Evolutionary conservation across 169 alveolate genomes (phyloP).

Genomic region (Amoebophrya sp.): DNA sequence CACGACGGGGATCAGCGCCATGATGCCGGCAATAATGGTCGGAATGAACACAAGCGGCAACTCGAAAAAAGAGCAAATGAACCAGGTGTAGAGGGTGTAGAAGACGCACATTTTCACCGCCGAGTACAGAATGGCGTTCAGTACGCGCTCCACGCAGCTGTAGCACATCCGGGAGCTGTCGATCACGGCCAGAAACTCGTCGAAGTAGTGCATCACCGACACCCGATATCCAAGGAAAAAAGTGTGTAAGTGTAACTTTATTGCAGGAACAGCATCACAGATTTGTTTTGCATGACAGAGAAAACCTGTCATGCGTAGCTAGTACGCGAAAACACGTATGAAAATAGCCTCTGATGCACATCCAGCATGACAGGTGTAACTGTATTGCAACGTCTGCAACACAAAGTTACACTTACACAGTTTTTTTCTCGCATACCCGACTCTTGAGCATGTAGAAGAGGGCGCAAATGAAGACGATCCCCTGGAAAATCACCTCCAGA

Average conservation of each 20-base stretch:
- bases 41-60: neutral
- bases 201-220: neutral
- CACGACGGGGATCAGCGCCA: neutral
- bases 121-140: neutral
- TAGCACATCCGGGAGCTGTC: neutral
- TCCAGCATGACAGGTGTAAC: too few species aligned
- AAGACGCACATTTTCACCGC: neutral
- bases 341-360: too few species aligned
- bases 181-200: neutral
- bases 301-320: too few species aligned
- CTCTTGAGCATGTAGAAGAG: neutral
- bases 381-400: too few species aligned
- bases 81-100: neutral
- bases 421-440: too few species aligned
- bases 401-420: too few species aligned
- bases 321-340: too few species aligned
- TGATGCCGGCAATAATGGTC: neutral
- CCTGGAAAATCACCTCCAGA: neutral
- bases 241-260: too few species aligned
- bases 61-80: neutral
- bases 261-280: too few species aligned
- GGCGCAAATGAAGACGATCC: neutral
- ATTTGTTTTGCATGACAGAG: too few species aligned
- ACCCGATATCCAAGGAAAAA: too few species aligned
- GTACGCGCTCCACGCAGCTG: neutral